These are phyloP conservation scores for Madurella mycetomatis DNA, from an alignment of 2,329 filamentous ascomycete species.

Conservation along the genomic window DNA sequence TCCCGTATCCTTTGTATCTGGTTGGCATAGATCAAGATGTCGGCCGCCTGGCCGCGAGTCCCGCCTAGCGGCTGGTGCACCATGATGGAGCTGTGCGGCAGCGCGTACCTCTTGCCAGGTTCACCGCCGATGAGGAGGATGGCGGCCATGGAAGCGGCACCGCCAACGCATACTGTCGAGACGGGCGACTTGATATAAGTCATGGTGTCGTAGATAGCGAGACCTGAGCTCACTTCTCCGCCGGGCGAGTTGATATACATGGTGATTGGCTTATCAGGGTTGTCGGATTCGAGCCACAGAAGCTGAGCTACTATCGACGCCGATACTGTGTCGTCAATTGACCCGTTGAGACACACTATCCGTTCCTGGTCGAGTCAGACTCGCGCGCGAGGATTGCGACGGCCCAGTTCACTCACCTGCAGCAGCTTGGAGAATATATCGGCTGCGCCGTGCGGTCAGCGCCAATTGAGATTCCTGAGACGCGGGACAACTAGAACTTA, in stretches of 20 bases:
- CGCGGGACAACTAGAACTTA: slow-evolving; percentile 39
- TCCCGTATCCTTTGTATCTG: slow-evolving; percentile 85
- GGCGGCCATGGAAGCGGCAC: slow-evolving; percentile 92
- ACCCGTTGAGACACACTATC: slow-evolving; percentile 88
- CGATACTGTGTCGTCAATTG: slow-evolving; percentile 84
- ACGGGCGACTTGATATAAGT: slow-evolving; percentile 91
- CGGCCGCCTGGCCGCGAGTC: slow-evolving; percentile 61
- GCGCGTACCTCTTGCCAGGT: slow-evolving; percentile 76
- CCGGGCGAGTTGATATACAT: slow-evolving; percentile 98
- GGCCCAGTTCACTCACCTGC: slow-evolving; percentile 48
- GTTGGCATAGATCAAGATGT: slow-evolving; percentile 95
- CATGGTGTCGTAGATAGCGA: slow-evolving; percentile 99
- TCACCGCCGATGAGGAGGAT: slow-evolving; percentile 83
- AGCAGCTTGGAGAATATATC: slow-evolving; percentile 79
- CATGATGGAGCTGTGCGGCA: slow-evolving; percentile 96
- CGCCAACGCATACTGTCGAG: slow-evolving; percentile 89
- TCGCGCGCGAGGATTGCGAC: neutral
- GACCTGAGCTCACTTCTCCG: slow-evolving; percentile 80
- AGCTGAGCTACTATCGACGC: slow-evolving; percentile 95
- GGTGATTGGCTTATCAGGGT: slow-evolving; percentile 88
- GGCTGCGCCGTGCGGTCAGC: slow-evolving; percentile 45
- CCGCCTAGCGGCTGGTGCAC: slow-evolving; percentile 89
- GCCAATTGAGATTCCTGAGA: slow-evolving; percentile 3
- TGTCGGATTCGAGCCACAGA: slow-evolving; percentile 96
- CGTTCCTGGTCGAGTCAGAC: slow-evolving; percentile 59